These are phyloP conservation scores for Pyronema omphalodes DNA, from an alignment of 495 filamentous ascomycete species.

Conservation along the genomic window DNA sequence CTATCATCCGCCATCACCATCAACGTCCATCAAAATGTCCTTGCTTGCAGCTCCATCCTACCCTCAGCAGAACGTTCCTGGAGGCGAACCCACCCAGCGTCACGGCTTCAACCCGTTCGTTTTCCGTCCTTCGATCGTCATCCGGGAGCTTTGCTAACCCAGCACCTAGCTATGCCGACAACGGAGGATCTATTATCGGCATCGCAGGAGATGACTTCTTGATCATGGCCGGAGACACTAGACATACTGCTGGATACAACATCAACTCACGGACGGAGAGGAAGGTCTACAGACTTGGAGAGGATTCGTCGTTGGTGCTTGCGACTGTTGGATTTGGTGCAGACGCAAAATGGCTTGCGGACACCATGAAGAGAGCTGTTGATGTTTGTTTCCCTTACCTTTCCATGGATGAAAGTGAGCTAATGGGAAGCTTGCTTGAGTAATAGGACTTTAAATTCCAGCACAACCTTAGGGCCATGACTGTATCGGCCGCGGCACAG, in stretches of 20 bases:
- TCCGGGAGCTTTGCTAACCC: not conserved
- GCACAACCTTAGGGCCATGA: slow-evolving; percentile 38
- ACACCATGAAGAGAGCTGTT: slow-evolving; percentile 24
- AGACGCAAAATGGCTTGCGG: slow-evolving; percentile 37
- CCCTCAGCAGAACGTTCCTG: not conserved
- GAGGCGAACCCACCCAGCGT: slow-evolving; percentile 24
- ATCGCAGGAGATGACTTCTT: slow-evolving; percentile 86
- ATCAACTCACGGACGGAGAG: slow-evolving; percentile 90
- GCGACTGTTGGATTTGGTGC: slow-evolving; percentile 92
- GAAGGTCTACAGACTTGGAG: slow-evolving; percentile 93
- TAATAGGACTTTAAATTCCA: slow-evolving; percentile 25
- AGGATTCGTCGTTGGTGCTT: slow-evolving; percentile 66
- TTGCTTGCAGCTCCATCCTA: slow-evolving; percentile 1
- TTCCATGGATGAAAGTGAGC: not conserved
- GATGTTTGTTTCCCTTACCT: slow-evolving; percentile 11
- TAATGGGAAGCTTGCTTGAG: not conserved
- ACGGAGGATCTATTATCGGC: slow-evolving; percentile 88
- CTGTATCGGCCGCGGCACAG: slow-evolving; percentile 81
- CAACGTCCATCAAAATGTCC: slow-evolving; percentile 4
- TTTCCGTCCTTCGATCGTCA: not conserved
- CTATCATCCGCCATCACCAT: not conserved
- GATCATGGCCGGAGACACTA: slow-evolving; percentile 90
- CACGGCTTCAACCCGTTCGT: slow-evolving; percentile 88
- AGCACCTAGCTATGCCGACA: slow-evolving; percentile 77
- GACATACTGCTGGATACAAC: slow-evolving; percentile 86